Percentiles rank a stretch among this genome's conserved stretches.
Evolutionary conservation across 2,329 filamentous ascomycete species (phyloP).

Genomic region (Aspergillus neoniger): DNA sequence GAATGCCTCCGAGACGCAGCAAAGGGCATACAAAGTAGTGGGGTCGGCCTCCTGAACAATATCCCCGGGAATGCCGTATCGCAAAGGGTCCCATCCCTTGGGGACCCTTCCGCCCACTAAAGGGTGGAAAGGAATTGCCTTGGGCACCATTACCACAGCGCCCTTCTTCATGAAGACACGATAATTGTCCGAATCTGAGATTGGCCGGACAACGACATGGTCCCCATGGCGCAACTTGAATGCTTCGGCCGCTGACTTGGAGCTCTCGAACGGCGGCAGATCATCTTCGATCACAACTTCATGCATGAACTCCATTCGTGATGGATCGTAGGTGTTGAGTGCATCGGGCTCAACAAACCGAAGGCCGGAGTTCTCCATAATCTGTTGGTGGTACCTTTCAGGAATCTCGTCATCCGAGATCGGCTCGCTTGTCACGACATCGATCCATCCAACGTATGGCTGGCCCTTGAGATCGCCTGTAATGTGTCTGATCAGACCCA

Average conservation of each 20-base stretch:
- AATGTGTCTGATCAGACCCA: constrained; percentile 98
- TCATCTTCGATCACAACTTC: constrained; percentile 80
- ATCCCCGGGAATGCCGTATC: constrained; percentile 91
- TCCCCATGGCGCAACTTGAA: constrained; percentile 39
- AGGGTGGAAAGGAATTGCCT: constrained; percentile 21
- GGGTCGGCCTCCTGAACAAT: constrained; percentile 62
- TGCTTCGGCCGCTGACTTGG: constrained; percentile 18
- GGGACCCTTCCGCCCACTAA: constrained; percentile 48
- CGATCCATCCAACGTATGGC: constrained; percentile 80
- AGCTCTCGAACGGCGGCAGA: constrained; percentile 21
- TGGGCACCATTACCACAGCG: constrained; percentile 72
- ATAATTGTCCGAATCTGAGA: constrained; percentile 89
- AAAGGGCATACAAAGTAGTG: constrained; percentile 24
- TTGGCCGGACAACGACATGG: constrained; percentile 46
- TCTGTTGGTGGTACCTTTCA: constrained; percentile 39
- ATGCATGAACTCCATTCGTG: constrained; percentile 81
- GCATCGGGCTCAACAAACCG: constrained; percentile 92
- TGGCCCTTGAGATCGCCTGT: constrained; percentile 93
- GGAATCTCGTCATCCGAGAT: constrained; percentile 19
- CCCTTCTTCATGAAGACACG: constrained; percentile 65
- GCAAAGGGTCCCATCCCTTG: constrained; percentile 91
- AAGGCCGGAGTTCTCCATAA: constrained; percentile 90
- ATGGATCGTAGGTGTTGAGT: constrained; percentile 32
- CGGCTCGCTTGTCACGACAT: constrained; percentile 12
- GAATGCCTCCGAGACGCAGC: constrained; percentile 61